Percentiles rank a stretch among this genome's conserved stretches.
Conservation (phyloP, 345 rosid species). For the Triadica sebifera region DNA sequence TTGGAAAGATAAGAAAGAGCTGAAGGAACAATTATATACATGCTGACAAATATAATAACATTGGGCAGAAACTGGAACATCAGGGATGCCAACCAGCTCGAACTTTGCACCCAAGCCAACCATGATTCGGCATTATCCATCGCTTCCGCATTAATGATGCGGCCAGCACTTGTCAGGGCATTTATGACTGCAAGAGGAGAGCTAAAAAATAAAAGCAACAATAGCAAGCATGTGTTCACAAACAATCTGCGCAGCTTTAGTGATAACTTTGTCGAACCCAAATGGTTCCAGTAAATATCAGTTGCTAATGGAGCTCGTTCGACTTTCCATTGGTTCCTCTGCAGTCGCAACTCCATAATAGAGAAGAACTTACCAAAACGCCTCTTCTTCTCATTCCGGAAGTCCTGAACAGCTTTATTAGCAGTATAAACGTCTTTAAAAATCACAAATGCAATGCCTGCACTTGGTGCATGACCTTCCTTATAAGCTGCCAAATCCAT, state of each 20-base stretch:
- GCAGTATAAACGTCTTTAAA: constrained; percentile 93
- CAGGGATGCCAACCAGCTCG: constrained; percentile 89
- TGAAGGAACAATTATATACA: constrained; percentile 89
- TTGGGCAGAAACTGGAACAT: constrained; percentile 92
- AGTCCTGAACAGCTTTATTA: constrained; percentile 91
- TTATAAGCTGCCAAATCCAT: constrained; percentile 62
- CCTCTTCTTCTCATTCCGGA: constrained; percentile 69
- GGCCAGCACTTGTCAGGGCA: constrained; percentile 80
- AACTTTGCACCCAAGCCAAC: constrained; percentile 91
- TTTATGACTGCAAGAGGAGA: constrained; percentile 86
- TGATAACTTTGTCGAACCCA: constrained; percentile 79
- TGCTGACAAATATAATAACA: constrained; percentile 84
- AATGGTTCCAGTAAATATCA: constrained; percentile 94
- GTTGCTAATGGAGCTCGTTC: constrained; percentile 94
- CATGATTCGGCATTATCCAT: constrained; percentile 84
- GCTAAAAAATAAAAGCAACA: constrained; percentile 86
- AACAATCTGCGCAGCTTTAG: constrained; percentile 62
- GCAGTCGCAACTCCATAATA: constrained; percentile 72
- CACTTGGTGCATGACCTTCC: constrained; percentile 76
- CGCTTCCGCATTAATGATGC: constrained; percentile 89
- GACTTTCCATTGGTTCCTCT: constrained; percentile 97
- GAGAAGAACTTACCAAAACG: constrained; percentile 85
- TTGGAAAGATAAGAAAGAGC: constrained; percentile 88
- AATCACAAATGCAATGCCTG: constrained; percentile 91
- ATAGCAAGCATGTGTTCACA: constrained; percentile 77